phyloP scores from a whole-genome alignment of 1,139 yeast species.

The Geotrichum aggregatum region DNA sequence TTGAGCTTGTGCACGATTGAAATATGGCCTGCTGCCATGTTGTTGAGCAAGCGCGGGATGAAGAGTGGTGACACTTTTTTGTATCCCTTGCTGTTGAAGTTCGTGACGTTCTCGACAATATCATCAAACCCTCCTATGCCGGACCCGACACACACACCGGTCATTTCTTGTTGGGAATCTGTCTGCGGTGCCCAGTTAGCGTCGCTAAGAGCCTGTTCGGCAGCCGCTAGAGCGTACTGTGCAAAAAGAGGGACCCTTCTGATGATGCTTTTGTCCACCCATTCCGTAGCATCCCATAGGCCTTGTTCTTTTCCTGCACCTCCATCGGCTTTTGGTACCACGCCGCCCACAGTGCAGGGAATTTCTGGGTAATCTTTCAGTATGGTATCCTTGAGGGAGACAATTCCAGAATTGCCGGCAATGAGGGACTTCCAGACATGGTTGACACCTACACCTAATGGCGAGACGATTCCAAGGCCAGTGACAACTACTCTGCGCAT shows the following conservation, averaged over 20 bases:
- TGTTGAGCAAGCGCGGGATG: constrained; percentile 75
- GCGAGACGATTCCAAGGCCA: constrained; percentile 82
- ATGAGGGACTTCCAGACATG: constrained; percentile 39
- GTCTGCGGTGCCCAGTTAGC: constrained; percentile 50
- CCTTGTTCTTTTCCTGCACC: constrained; percentile 39
- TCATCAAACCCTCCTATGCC: constrained; percentile 91
- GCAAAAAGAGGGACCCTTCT: constrained; percentile 68
- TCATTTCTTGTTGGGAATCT: constrained; percentile 30
- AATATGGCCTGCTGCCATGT: constrained; percentile 94
- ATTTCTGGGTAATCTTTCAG: constrained; percentile 42
- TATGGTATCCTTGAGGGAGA: constrained; percentile 45
- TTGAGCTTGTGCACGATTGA: constrained; percentile 69
- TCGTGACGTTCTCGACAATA: constrained; percentile 55
- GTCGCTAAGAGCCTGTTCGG: constrained; percentile 70
- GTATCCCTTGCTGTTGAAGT: constrained; percentile 53
- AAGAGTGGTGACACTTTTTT: constrained; percentile 78
- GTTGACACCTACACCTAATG: constrained; percentile 68
- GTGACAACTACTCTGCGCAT: constrained; percentile 75
- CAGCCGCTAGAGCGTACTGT: constrained; percentile 74
- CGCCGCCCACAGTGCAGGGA: constrained; percentile 79
- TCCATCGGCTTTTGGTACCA: constrained; percentile 55
- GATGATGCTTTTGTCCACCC: constrained; percentile 35
- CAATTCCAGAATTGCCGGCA: constrained; percentile 38
- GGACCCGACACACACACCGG: constrained; percentile 85
- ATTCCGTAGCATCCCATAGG: constrained; percentile 46